phyloP scores from a whole-genome alignment of 2,329 filamentous ascomycete genomes.

The Zymoseptoria passerinii region DNA sequence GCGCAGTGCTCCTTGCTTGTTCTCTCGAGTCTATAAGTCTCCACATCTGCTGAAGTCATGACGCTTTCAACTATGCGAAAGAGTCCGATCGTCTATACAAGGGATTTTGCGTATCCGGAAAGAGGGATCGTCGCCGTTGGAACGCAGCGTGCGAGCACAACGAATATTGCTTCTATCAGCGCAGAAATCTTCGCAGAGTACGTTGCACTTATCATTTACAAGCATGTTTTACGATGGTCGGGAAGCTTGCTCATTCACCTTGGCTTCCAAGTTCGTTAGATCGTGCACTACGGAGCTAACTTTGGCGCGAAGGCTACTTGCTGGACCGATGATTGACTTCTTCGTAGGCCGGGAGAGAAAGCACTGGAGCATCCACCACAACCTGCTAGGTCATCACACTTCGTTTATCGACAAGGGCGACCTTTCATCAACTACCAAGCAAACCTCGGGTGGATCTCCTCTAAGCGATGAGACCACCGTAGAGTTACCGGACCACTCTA shows the following conservation, averaged over 20 bases:
- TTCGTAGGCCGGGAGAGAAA: constrained; percentile 41
- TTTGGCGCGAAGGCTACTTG: constrained; percentile 44
- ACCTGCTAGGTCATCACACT: constrained; percentile 47
- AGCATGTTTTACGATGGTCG: no score
- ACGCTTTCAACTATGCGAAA: not conserved
- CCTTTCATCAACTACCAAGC: not conserved
- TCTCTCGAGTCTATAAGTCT: not conserved
- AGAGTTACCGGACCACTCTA: constrained; percentile 43
- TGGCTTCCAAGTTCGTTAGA: constrained; percentile 9
- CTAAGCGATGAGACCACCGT: constrained; percentile 33
- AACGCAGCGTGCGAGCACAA: constrained; percentile 36
- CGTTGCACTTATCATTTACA: constrained; percentile 34
- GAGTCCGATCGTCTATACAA: constrained; percentile 26
- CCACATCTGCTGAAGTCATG: not conserved
- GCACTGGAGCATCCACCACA: constrained; percentile 46
- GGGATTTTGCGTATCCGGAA: constrained; percentile 40
- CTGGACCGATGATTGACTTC: constrained; percentile 45
- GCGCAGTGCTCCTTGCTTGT: not conserved
- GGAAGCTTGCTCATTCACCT: not conserved
- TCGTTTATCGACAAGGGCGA: constrained; percentile 36
- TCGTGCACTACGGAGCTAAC: constrained; percentile 29
- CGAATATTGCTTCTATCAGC: constrained; percentile 40
- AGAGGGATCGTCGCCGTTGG: constrained; percentile 29
- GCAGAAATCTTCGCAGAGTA: constrained; percentile 47
- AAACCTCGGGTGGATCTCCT: not conserved